Base-by-base conservation (phyloP, 768 basidiomycete genomes). In the Lyophyllum semitale region DNA sequence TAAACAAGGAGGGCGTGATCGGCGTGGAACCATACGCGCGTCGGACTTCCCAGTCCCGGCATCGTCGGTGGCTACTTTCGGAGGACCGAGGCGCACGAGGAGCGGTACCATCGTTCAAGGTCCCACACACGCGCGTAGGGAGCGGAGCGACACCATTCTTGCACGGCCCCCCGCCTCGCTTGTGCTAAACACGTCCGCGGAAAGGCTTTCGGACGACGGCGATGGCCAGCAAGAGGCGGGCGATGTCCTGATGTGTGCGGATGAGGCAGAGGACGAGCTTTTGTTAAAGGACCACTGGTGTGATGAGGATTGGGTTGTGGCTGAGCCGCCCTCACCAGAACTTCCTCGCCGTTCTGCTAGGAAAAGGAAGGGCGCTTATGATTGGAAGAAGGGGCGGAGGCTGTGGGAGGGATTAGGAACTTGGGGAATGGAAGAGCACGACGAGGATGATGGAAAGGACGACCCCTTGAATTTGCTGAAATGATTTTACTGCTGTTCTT, bases 11-110 rank as follows among this genome's bases (percentile, higher is more conserved):
- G 59, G 70, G 52, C 59, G 68, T 40, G 64, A 69, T 57, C 77
- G 82, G 17, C 81, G 73, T 23, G 79, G 73, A 57, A 84, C 77
- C 49, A 83, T 76, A 63, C 81, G 74, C 48, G 80, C 76, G 46
- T 82, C 75, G n/a, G 79, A 79, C 58, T 76, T 71, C 45, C 18
- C 59, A 30, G 71, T 58, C 30, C 52, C 60, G 5, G 51, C 48
- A 9, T 33, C 43, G 32, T 27, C 51, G 44, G 53, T 49, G 29
- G 52, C n/a, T 44, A 55, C 13, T 40, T 53, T 53, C 23, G 65
- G 66, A 33, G 65, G 66, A 13, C 61, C 74, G 12, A 68, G 73
- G 20, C 73, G 82, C 8, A 77, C 78, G 8, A 75, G 81, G 43
- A 82, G 80, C 46, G 82, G 79, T 2, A 82, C 82, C 3, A 65